A percentile compares a stretch with the other conserved stretches of the same genome.
These are phyloP conservation scores for Phytophthora tentaculata DNA, from an alignment of 352 stramenopile genomes.

Conservation along the genomic window DNA sequence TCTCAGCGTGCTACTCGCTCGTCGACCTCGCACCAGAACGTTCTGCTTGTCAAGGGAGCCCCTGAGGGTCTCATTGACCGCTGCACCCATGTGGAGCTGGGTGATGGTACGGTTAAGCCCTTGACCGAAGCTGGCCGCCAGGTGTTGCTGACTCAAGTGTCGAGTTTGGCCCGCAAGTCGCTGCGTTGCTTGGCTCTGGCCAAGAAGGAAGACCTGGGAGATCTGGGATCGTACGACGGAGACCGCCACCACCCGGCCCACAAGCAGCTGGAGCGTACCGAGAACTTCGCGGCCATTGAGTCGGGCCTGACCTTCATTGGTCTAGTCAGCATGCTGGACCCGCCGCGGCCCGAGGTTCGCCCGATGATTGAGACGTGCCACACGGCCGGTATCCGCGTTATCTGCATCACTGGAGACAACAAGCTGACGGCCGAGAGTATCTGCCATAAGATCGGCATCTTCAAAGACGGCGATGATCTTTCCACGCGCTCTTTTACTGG, in stretches of 20 bases:
- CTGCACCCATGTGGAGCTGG: slow-evolving; percentile 94
- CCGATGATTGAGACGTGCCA: slow-evolving; percentile 96
- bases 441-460: slow-evolving; percentile 97
- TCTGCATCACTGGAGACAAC: slow-evolving; percentile 99
- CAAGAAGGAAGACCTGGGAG: slow-evolving; percentile 93
- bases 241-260: slow-evolving; percentile 87
- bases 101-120: slow-evolving; percentile 92
- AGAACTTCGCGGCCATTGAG: slow-evolving; percentile 95
- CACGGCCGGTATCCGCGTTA: slow-evolving; percentile 97
- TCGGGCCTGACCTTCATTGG: slow-evolving; percentile 97
- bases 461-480: slow-evolving; percentile 84
- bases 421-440: slow-evolving; percentile 98
- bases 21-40: slow-evolving; percentile 81
- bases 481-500: slow-evolving; percentile 95
- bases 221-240: slow-evolving; percentile 81
- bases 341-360: slow-evolving; percentile 95
- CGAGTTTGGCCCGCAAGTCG: slow-evolving; percentile 91
- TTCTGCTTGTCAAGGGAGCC: slow-evolving; percentile 98
- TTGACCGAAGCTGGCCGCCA: slow-evolving; percentile 91
- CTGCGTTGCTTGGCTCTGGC: slow-evolving; percentile 97
- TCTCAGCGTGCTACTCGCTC: slow-evolving; percentile 65
- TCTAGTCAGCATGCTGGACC: slow-evolving; percentile 98
- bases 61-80: slow-evolving; percentile 97
- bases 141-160: slow-evolving; percentile 91
- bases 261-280: slow-evolving; percentile 80